These are phyloP conservation scores for Lactifluus subvellereus DNA, from an alignment of 768 basidiomycete genomes.

Conservation along the genomic window DNA sequence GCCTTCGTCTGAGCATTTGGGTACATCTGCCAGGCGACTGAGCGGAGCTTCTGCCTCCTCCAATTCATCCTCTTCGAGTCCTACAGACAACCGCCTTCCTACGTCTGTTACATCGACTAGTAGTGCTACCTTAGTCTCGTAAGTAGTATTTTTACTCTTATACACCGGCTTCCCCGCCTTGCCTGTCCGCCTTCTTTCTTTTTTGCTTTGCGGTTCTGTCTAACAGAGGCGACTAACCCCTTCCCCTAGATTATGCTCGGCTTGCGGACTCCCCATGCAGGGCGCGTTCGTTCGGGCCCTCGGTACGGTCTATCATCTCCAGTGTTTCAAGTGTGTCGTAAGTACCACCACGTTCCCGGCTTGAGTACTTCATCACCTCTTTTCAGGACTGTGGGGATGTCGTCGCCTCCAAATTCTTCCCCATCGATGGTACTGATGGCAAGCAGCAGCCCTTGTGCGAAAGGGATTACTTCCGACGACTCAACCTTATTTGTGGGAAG, in stretches of 20 bases:
- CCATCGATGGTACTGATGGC: constrained; percentile 86
- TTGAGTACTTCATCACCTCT: constrained; percentile 12
- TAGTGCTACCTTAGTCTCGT: constrained; percentile 40
- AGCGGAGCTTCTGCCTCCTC: constrained; percentile 48
- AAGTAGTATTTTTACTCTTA: constrained; percentile 18
- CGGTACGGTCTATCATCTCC: constrained; percentile 90
- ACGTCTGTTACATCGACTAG: constrained; percentile 52
- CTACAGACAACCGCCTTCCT: constrained; percentile 37
- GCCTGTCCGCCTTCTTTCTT: neutral
- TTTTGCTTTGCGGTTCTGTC: neutral
- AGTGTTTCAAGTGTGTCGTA: constrained; percentile 98
- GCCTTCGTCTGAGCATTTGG: constrained; percentile 50
- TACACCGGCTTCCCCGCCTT: neutral
- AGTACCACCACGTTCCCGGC: constrained; percentile 30
- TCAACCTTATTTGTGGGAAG: constrained; percentile 95
- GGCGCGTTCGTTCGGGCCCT: constrained; percentile 96
- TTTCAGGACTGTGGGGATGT: constrained; percentile 89
- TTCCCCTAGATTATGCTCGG: constrained; percentile 55
- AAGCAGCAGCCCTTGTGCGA: constrained; percentile 95
- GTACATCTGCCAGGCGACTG: constrained; percentile 41
- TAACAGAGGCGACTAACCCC: neutral
- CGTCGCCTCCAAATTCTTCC: constrained; percentile 98
- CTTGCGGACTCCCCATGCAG: constrained; percentile 78
- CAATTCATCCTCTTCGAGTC: constrained; percentile 49
- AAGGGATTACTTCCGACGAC: constrained; percentile 92